Percentiles rank a stretch among this genome's conserved stretches.
phyloP scores from a whole-genome alignment of 148 eudicot genomes.

The Rhododendron ovatum region DNA sequence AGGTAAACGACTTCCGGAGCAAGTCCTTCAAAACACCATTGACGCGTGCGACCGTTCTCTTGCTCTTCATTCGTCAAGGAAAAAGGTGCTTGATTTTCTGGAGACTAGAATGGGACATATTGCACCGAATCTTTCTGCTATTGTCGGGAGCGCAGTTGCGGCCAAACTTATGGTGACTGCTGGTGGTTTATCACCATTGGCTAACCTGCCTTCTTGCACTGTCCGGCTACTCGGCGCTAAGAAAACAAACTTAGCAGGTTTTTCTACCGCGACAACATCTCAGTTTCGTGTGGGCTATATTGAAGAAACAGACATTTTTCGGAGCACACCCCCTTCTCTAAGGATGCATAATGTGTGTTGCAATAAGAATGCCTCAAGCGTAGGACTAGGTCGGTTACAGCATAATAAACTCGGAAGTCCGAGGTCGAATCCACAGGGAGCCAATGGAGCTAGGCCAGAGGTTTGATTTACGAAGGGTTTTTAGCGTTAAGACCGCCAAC shows the following conservation, averaged over 20 bases:
- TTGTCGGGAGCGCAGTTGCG: conserved; percentile 93
- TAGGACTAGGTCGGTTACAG: too few relatives aligned
- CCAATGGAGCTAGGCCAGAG: too few relatives aligned
- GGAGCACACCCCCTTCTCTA: conserved; percentile 74
- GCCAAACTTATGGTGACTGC: conserved; percentile 96
- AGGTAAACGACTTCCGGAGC: conserved; percentile 91
- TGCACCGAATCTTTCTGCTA: conserved; percentile 92
- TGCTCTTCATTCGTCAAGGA: conserved; percentile 71
- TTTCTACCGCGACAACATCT: conserved; percentile 72
- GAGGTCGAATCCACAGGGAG: too few relatives aligned
- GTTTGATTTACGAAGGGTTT: too few relatives aligned
- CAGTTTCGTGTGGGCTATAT: conserved; percentile 85
- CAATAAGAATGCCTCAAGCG: too few relatives aligned
- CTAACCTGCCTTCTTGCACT: conserved; percentile 97
- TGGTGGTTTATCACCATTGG: conserved; percentile 77
- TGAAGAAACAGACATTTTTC: conserved; percentile 83
- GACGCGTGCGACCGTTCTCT: conserved; percentile 99
- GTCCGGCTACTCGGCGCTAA: conserved; percentile 91
- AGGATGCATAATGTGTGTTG: too few relatives aligned
- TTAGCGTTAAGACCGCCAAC: too few relatives aligned
- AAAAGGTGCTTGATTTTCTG: conserved; percentile 91
- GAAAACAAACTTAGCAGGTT: conserved; percentile 82
- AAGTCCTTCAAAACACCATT: conserved; percentile 67
- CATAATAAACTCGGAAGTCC: too few relatives aligned
- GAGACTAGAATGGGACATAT: conserved; percentile 92